phyloP scores from a whole-genome alignment of 2,329 filamentous ascomycete genomes.

The Hymenoscyphus occultus region DNA sequence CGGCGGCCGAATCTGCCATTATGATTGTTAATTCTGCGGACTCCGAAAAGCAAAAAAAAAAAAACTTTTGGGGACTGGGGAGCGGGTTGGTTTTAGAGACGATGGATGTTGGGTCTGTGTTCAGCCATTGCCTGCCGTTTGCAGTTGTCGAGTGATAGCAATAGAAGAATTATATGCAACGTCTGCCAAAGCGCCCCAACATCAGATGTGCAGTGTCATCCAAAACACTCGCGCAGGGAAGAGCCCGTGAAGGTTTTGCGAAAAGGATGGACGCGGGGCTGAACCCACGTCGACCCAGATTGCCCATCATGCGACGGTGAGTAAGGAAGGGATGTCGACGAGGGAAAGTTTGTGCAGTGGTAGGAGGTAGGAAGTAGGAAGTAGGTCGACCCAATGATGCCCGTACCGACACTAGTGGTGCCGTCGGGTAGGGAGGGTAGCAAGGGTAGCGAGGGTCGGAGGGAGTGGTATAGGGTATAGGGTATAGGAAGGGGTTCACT shows the following conservation, averaged over 20 bases:
- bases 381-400: too few species aligned
- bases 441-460: too few species aligned
- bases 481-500: conserved; percentile 3
- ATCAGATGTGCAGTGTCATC: conserved; percentile 17
- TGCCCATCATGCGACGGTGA: conserved; percentile 13
- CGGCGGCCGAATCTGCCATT: conserved; percentile 30
- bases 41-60: conserved; percentile 21
- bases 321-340: not conserved
- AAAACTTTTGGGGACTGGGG: not conserved
- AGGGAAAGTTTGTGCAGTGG: not conserved
- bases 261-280: conserved; percentile 1
- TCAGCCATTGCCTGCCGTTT: conserved; percentile 12
- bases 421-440: too few species aligned
- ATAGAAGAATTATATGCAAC: not conserved
- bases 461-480: not conserved
- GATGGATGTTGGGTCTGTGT: not conserved
- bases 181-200: not conserved
- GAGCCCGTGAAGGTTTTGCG: conserved; percentile 9
- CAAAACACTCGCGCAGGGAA: conserved; percentile 10
- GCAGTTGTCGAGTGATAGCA: not conserved
- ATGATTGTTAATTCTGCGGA: conserved; percentile 25
- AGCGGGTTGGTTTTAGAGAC: not conserved
- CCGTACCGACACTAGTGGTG: too few species aligned
- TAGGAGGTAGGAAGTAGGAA: conserved; percentile 5
- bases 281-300: conserved; percentile 1